Evolutionary conservation across 306 rosid genomes (phyloP), one percentile per base, ranked within the genome.

Genomic region (Pyrus bretschneideri): DNA sequence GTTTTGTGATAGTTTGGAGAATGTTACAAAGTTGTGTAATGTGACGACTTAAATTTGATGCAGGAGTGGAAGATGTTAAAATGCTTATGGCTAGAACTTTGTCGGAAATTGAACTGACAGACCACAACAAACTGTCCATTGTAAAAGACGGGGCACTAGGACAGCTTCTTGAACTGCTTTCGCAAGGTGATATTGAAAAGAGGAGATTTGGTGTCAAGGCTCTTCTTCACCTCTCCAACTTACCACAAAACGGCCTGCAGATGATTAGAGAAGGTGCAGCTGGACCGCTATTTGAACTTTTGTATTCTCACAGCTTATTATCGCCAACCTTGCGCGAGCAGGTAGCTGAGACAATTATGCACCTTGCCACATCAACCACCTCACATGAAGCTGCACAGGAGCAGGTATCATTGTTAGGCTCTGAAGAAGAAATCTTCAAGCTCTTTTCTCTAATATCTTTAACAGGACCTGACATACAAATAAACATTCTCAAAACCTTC

Each of bases 221-320:
- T 77, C 82, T 90, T 45, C 80, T 81, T 23, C 79, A 81, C 52
- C 85, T 90, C 76, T 86, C 95, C 67, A 81, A 57, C 72, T 73
- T 90, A 74, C 89, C 89, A 38, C 77, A 86, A 81, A 90, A 75
- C 72, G 90, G 95, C 79, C 85, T 77, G 46, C 84, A 71, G 69
- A 87, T 90, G 90, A 79, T 87, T 30, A 82, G 59, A 79, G 84
- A 90, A 72, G 91, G 92, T 22, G 84, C 82, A 63, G 83, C 81
- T 75, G 71, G 67, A 80, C 90, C 83, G 31, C 84, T 90, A 19
- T 79, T 86, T 67, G 88, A 86, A 76, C 78, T 87, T 54, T 86
- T 90, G 19, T 90, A 86, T 81, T 63, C 71, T 58, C 95, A 87
- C 69, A 81, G 88, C 80, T 80, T 81, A 71, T 79, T 67, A 40